Conservation (phyloP, 2,329 filamentous ascomycete species). For the Leptographium wingfieldii region DNA sequence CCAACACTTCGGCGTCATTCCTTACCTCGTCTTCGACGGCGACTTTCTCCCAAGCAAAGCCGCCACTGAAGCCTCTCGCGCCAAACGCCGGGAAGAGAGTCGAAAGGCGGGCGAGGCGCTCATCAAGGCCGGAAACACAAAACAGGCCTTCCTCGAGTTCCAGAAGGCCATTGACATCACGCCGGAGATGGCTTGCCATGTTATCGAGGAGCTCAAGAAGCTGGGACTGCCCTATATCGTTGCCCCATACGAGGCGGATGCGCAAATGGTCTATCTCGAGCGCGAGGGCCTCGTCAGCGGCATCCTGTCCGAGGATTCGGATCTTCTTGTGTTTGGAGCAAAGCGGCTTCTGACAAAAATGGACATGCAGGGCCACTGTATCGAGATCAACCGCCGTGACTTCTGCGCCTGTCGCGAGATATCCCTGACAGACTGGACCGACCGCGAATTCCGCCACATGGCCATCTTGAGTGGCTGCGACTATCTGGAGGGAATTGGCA, state of each 20-base stretch:
- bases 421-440: slow-evolving; percentile 82
- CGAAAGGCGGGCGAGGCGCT: slow-evolving; percentile 66
- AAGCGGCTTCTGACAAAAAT: slow-evolving; percentile 86
- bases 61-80: slow-evolving; percentile 66
- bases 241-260: slow-evolving; percentile 92
- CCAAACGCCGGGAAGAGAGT: slow-evolving; percentile 63
- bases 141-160: slow-evolving; percentile 72
- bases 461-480: slow-evolving; percentile 94
- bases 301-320: slow-evolving; percentile 92
- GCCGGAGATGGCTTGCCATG: slow-evolving; percentile 80
- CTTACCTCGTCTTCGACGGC: slow-evolving; percentile 92
- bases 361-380: slow-evolving; percentile 82
- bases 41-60: slow-evolving; percentile 92
- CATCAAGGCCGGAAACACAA: slow-evolving; percentile 65
- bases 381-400: slow-evolving; percentile 81
- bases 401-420: slow-evolving; percentile 84
- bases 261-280: slow-evolving; percentile 92
- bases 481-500: slow-evolving; percentile 75
- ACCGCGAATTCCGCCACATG: slow-evolving; percentile 86
- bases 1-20: slow-evolving; percentile 82
- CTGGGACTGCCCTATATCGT: slow-evolving; percentile 75
- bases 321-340: slow-evolving; percentile 88
- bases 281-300: slow-evolving; percentile 70
- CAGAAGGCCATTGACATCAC: slow-evolving; percentile 95
- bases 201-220: slow-evolving; percentile 86